These are phyloP conservation scores for Colletotrichum truncatum DNA, from an alignment of 2,329 filamentous ascomycete species.

Conservation along the genomic window DNA sequence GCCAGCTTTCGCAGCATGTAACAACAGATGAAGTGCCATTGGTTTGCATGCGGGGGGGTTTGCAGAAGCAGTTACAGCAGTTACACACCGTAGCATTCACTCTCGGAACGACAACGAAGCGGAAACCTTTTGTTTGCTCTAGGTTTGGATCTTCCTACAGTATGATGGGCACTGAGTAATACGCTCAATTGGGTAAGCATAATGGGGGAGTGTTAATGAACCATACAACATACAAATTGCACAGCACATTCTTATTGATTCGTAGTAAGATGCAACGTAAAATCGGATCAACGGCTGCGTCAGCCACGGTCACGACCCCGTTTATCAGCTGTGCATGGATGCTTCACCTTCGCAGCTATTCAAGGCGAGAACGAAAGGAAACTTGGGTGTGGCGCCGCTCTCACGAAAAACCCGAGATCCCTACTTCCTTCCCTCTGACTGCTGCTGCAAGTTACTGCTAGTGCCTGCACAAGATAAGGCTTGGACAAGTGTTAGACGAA, in stretches of 20 bases:
- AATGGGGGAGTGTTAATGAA: no score
- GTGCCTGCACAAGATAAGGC: neutral
- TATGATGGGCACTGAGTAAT: neutral
- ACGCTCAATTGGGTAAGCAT: no score
- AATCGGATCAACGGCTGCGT: constrained; percentile 9
- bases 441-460: neutral
- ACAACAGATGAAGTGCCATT: neutral
- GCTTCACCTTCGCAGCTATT: neutral
- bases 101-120: neutral
- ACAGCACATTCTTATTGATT: neutral
- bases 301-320: neutral
- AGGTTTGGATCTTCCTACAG: neutral
- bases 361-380: neutral
- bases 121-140: neutral
- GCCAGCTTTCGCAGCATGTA: no score
- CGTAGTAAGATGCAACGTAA: neutral
- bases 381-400: neutral
- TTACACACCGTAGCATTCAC: neutral
- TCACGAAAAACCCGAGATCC: neutral
- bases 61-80: neutral
- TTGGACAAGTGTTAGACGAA: constrained; percentile 12
- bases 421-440: neutral
- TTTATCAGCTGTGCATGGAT: constrained; percentile 10
- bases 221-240: neutral
- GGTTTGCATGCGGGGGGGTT: neutral